Base-by-base conservation (phyloP, 768 basidiomycete species). In the Chalciporus chontae region DNA sequence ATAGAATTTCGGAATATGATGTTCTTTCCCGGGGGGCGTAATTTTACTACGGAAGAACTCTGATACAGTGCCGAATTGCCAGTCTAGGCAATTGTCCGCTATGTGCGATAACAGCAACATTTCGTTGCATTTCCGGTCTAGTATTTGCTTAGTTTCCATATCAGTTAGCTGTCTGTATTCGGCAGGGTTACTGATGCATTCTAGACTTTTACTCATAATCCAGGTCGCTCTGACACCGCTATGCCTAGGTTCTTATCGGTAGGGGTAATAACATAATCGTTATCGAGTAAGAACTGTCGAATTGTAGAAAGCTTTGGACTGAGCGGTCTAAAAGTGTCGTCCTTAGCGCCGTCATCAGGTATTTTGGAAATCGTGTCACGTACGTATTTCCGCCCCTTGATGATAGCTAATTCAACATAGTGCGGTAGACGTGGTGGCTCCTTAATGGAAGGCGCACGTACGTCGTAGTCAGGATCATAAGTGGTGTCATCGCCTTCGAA, bases 381-480 rank as follows among this genome's bases (percentile, higher is more conserved):
- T 0, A 48, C 32, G n/a, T 14, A 40, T 14, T 13, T 11, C 32
- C 32, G 10, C 31, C 37, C 48, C 45, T 38, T 29, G 0, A 7
- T 1, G 5, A 56, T 3, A 0, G 50, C 52, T 0, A 40, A 2
- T 11, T 57, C 47, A 0, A 45, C 0, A 21, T 54, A 54, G 0
- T 17, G 26, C 37, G 56, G 56, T 45, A 54, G 4, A 1, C 18
- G 0, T 2, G 56, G 56, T 4, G 53, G 56, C 0, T 38, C 9
- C 19, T 48, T 48, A 0, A 13, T 34, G 5, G 52, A 51, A 13
- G 34, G 43, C 1, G 4, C 6, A 0, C 34, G 0, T 27, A 57
- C 56, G 8, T 57, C 56, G 2, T 54, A 57, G 5, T 57, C 56
- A 0, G 53, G 47, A 34, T 57, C 56, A n/a, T 57, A 57, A 4